phyloP scores from a whole-genome alignment of 306 rosid genomes.

The Cicer chorassanicum region DNA sequence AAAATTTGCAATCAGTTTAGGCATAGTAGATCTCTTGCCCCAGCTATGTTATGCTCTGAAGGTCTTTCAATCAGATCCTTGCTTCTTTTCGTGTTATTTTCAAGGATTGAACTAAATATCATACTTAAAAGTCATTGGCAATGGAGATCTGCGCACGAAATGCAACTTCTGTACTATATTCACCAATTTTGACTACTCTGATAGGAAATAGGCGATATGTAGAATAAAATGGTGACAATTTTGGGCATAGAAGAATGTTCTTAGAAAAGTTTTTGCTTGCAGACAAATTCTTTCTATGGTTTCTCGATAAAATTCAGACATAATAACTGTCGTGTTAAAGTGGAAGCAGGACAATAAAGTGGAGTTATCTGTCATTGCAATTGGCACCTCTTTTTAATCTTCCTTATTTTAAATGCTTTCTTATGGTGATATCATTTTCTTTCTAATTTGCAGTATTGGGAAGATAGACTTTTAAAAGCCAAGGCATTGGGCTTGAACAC shows the following conservation, averaged over 20 bases:
- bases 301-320: not conserved
- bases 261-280: not conserved
- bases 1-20: not conserved
- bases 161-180: not conserved
- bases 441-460: conserved; percentile 80
- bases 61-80: too few species aligned
- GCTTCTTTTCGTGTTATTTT: too few species aligned
- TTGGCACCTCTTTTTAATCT: conserved; percentile 8
- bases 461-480: conserved; percentile 89
- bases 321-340: not conserved
- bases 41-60: not conserved
- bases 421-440: conserved; percentile 37
- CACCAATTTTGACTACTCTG: not conserved
- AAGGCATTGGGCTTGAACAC: conserved; percentile 94
- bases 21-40: not conserved
- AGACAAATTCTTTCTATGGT: not conserved
- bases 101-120: not conserved
- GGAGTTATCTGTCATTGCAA: conserved; percentile 17
- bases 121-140: not conserved
- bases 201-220: not conserved
- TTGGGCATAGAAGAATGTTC: not conserved
- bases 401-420: conserved; percentile 32
- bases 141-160: not conserved
- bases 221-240: not conserved
- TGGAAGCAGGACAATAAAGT: conserved; percentile 11